Evolutionary conservation across 768 basidiomycete species (phyloP).

Genomic region (Hydnomerulius pinastri): DNA sequence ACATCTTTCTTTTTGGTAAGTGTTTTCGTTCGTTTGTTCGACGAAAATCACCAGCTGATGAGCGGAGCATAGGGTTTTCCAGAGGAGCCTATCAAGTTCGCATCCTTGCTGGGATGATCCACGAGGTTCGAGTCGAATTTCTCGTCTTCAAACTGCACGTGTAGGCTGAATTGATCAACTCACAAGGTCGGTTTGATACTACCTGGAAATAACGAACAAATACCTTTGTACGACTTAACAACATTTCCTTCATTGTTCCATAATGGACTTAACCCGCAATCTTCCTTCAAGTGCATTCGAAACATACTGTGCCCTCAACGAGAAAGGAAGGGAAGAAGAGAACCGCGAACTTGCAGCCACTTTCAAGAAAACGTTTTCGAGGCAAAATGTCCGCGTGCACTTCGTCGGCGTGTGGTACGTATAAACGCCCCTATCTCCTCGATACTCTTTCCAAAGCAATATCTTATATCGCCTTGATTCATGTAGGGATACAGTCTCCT

Average conservation of each 20-base stretch:
- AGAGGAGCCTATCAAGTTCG: slow-evolving; percentile 41
- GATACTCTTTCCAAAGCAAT: background rate
- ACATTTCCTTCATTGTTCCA: background rate
- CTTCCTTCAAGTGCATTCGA: slow-evolving; percentile 29
- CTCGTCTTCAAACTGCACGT: background rate
- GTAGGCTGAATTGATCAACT: background rate
- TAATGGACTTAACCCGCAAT: background rate
- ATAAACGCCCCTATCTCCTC: background rate
- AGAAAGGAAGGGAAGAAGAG: slow-evolving; percentile 9
- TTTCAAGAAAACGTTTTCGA: slow-evolving; percentile 32
- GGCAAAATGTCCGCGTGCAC: slow-evolving; percentile 23
- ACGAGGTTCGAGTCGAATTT: slow-evolving; percentile 16
- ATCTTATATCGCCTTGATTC: background rate
- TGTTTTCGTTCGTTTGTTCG: background rate
- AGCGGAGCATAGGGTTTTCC: slow-evolving; percentile 34
- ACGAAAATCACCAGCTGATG: background rate
- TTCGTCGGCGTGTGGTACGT: slow-evolving; percentile 35
- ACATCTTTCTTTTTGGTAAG: slow-evolving; percentile 38
- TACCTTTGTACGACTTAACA: slow-evolving; percentile 32
- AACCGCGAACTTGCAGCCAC: slow-evolving; percentile 11
- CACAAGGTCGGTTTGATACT: slow-evolving; percentile 36
- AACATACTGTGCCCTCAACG: slow-evolving; percentile 20
- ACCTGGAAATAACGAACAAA: slow-evolving; percentile 35
- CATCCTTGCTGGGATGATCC: slow-evolving; percentile 37
- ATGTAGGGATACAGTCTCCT: slow-evolving; percentile 37